phyloP scores from a whole-genome alignment of 2,329 filamentous ascomycete species.

The Paradendryphiella salina region DNA sequence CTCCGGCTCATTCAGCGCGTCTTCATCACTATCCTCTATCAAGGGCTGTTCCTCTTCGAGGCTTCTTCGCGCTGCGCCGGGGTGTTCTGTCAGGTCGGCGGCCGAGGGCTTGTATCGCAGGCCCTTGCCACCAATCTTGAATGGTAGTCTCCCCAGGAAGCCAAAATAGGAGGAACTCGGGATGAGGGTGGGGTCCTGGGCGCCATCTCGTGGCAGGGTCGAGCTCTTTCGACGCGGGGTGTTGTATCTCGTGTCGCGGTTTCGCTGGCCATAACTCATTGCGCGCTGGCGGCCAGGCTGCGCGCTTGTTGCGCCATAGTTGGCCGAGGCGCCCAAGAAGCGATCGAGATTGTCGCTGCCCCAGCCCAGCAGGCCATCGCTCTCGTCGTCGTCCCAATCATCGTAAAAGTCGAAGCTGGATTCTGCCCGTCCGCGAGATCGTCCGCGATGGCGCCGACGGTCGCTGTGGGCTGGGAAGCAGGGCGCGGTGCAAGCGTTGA shows the following conservation, averaged over 20 bases:
- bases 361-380: constrained; percentile 72
- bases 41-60: constrained; percentile 71
- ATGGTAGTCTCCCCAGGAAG: constrained; percentile 81
- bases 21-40: constrained; percentile 63
- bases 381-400: constrained; percentile 80
- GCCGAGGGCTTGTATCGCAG: constrained; percentile 88
- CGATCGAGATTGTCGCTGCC: constrained; percentile 82
- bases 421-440: constrained; percentile 67
- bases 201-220: constrained; percentile 54
- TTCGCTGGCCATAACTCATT: constrained; percentile 86
- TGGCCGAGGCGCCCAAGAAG: constrained; percentile 70
- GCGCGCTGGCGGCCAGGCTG: constrained; percentile 73
- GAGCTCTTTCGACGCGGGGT: constrained; percentile 58
- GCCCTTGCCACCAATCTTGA: constrained; percentile 76
- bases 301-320: constrained; percentile 51
- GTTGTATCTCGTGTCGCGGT: constrained; percentile 46
- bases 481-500: constrained; percentile 70
- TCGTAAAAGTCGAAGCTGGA: constrained; percentile 96
- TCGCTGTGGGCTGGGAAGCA: constrained; percentile 76
- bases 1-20: constrained; percentile 25
- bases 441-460: constrained; percentile 68
- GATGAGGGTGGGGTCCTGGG: constrained; percentile 80
- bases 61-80: constrained; percentile 57
- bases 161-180: constrained; percentile 83
- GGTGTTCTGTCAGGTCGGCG: constrained; percentile 86